phyloP scores from a whole-genome alignment of 2,329 filamentous ascomycete genomes.

The Colletotrichum sp. region DNA sequence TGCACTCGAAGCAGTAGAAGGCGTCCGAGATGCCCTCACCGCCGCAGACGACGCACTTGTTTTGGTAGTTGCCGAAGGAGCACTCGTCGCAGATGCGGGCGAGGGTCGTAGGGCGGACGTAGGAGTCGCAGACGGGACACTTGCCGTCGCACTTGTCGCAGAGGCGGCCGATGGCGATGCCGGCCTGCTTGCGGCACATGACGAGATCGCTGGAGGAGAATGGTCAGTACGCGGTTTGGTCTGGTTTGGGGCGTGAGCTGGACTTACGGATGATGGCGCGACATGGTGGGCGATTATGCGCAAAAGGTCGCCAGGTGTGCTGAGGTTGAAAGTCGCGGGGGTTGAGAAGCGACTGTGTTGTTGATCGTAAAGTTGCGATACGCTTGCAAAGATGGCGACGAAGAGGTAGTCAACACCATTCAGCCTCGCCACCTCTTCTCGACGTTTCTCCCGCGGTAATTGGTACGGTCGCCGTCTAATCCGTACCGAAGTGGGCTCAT shows the following conservation, averaged over 20 bases:
- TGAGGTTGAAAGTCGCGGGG: not conserved
- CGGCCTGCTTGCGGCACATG: constrained; percentile 98
- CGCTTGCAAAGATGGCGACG: not conserved
- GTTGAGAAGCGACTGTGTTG: not conserved
- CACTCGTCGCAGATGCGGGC: constrained; percentile 99
- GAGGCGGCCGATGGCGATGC: constrained; percentile 96
- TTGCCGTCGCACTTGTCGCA: constrained; percentile 99
- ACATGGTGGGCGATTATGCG: constrained; percentile 62
- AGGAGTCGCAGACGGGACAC: constrained; percentile 98
- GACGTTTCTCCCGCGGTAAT: constrained; percentile 6
- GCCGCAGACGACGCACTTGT: constrained; percentile 98
- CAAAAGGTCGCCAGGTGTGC: not conserved
- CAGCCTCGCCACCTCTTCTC: constrained; percentile 46
- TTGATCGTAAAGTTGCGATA: not conserved
- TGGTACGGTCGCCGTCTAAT: constrained; percentile 7
- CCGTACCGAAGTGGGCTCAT: not conserved
- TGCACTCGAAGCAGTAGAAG: constrained; percentile 99
- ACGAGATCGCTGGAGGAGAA: constrained; percentile 77
- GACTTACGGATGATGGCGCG: constrained; percentile 88
- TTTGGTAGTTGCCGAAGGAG: constrained; percentile 99
- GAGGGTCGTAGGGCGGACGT: constrained; percentile 96
- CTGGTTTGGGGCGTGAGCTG: constrained; percentile 8
- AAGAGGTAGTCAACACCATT: constrained; percentile 34
- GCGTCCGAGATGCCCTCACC: constrained; percentile 98
- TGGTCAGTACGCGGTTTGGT: constrained; percentile 30